Conservation (phyloP, 495 filamentous ascomycete genomes). For the Hyaloscypha variabilis region DNA sequence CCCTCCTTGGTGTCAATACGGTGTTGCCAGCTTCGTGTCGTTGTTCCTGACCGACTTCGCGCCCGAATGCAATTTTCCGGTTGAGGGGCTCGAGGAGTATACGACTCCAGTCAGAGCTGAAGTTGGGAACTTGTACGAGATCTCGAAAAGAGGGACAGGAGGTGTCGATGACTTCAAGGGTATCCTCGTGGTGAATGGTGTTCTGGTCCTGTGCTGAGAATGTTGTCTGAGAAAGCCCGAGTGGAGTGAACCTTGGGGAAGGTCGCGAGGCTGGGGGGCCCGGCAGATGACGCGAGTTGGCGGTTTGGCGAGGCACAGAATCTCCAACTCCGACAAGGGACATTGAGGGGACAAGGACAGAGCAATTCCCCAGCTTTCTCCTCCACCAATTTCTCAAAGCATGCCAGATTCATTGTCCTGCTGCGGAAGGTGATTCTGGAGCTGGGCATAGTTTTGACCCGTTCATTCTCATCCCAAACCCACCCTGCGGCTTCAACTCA, state of each 20-base stretch:
- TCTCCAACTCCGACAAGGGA: constrained; percentile 2
- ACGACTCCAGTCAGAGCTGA: background rate
- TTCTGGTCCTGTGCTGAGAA: background rate
- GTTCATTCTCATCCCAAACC: background rate
- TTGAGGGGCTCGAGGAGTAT: constrained; percentile 13
- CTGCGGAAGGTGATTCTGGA: background rate
- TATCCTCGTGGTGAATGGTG: background rate
- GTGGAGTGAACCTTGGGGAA: background rate
- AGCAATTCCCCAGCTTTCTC: background rate
- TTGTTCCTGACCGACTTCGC: background rate
- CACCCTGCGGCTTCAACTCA: background rate
- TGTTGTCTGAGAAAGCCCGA: background rate
- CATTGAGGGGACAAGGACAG: background rate
- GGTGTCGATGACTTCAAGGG: background rate
- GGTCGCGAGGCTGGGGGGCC: background rate
- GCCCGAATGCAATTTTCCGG: constrained; percentile 10
- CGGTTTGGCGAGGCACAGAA: background rate
- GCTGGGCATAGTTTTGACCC: background rate
- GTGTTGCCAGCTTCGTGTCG: background rate
- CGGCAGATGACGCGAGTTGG: background rate
- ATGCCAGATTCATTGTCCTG: background rate
- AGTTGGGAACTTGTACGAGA: background rate
- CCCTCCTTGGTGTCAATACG: background rate
- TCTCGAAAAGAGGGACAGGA: background rate
- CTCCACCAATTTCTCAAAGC: background rate